Conservation (phyloP, 805 yeast species). For the Metschnikowia peoriensis region DNA sequence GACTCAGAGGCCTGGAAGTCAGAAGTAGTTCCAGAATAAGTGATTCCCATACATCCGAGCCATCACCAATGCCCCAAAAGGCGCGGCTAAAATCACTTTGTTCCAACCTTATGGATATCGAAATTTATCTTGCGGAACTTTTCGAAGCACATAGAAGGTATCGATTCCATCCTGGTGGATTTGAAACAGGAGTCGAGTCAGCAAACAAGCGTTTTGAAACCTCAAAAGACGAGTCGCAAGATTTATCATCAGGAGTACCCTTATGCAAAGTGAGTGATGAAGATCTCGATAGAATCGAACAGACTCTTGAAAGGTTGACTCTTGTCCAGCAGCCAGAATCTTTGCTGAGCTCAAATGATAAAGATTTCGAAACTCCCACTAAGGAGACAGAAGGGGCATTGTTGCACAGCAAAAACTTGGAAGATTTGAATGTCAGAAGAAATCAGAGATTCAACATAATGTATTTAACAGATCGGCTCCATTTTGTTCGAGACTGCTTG, state of each 20-base stretch:
- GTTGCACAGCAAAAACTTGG: not conserved
- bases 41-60: not conserved
- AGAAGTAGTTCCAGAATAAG: not conserved
- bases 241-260: not conserved
- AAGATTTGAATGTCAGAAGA: no score
- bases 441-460: not conserved
- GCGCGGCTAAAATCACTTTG: not conserved
- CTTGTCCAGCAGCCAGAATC: not conserved
- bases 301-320: not conserved
- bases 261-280: not conserved
- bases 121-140: not conserved
- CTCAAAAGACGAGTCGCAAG: not conserved
- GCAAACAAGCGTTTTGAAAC: not conserved
- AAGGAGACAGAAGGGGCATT: not conserved
- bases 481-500: not conserved
- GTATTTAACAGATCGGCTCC: not conserved
- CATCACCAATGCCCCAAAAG: not conserved
- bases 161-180: not conserved
- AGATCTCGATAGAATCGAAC: not conserved
- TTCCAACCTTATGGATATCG: not conserved
- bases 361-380: not conserved
- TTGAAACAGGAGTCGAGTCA: not conserved
- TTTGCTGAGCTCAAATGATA: not conserved
- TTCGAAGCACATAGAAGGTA: not conserved
- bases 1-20: not conserved